phyloP scores from a whole-genome alignment of 306 rosid genomes.

The Prunus dulcis region DNA sequence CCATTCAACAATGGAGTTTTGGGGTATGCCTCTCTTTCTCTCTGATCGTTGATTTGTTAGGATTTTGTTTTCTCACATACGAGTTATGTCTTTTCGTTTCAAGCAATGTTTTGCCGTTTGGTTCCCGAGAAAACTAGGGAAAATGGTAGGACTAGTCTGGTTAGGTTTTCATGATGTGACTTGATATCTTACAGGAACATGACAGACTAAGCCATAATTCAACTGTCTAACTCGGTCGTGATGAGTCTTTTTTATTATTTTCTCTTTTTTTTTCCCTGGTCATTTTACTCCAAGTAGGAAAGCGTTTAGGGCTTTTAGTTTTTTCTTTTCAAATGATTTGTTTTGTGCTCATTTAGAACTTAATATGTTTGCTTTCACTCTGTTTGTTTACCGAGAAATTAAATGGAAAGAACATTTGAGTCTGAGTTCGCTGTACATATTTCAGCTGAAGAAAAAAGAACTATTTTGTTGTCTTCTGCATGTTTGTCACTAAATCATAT shows the following conservation, averaged over 20 bases:
- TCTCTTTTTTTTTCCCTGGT: not conserved
- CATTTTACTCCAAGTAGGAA: too few species aligned
- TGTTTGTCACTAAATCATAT: not conserved
- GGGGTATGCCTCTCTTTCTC: slow-evolving; percentile 37
- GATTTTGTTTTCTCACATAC: not conserved
- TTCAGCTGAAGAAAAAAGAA: too few species aligned
- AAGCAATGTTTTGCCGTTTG: not conserved
- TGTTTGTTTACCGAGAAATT: not conserved
- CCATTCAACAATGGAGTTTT: slow-evolving; percentile 38
- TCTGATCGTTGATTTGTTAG: not conserved
- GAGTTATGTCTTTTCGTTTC: too few species aligned
- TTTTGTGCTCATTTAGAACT: not conserved
- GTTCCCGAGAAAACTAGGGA: slow-evolving; percentile 8
- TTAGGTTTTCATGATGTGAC: not conserved
- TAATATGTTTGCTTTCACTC: not conserved
- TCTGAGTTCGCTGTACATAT: not conserved
- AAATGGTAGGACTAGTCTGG: not conserved
- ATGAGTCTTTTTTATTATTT: not conserved
- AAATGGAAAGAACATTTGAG: not conserved
- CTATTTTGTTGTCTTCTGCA: not conserved
- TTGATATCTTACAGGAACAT: not conserved
- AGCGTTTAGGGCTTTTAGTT: not conserved
- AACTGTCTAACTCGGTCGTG: not conserved
- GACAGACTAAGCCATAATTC: not conserved
- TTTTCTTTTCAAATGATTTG: not conserved